Base-by-base conservation (phyloP, 495 filamentous ascomycete genomes). In the Trichocladium uniseriatum region DNA sequence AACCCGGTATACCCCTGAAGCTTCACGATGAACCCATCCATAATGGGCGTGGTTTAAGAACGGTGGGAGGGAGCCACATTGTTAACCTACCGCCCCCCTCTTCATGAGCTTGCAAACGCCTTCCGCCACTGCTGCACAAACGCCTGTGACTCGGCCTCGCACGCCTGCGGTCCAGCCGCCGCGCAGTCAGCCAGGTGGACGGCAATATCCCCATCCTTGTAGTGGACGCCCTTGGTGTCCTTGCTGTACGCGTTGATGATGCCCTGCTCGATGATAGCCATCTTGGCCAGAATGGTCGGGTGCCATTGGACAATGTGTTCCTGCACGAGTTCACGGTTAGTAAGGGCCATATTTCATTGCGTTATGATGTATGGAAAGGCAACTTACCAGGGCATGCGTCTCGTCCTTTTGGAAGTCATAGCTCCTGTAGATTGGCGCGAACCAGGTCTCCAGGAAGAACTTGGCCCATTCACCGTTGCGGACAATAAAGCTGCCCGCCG, bases 331-430 rank as follows among this genome's bases (percentile, higher is more conserved):
- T 14, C 1, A 29, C 7, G 27, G 24, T 65, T 52, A 65, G 52
- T 48, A 57, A 5, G 27, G 10, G 27, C 27, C 27, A 5, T 5
- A 29, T 22, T 36, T 5, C 15, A 22, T 7, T 48, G n/a, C 1
- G 16, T 14, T 14, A 22, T 20, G 5, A 31, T 16, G 18, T 14
- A 19, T 11, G 34, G 27, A 14, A 46, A 24, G 8, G 22, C 7
- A 45, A 65, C 81, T 60, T 74, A 92, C 94, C 76, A 99, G 67
- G 39, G 89, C 90, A 75, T 97, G 90, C 20, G 73, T 78, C 64
- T 99, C 94, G 2, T 88, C 89, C 66, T 90, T 95, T 60, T 91
- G 87, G 61, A 97, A 97, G 58, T 92, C 92, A 69, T 97, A 97
- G 52, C 74, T 84, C 45, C 91, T 79, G 68, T 89, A 97, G 34